These are phyloP conservation scores for Lactarius hengduanensis DNA, from an alignment of 768 basidiomycete genomes.

Conservation along the genomic window DNA sequence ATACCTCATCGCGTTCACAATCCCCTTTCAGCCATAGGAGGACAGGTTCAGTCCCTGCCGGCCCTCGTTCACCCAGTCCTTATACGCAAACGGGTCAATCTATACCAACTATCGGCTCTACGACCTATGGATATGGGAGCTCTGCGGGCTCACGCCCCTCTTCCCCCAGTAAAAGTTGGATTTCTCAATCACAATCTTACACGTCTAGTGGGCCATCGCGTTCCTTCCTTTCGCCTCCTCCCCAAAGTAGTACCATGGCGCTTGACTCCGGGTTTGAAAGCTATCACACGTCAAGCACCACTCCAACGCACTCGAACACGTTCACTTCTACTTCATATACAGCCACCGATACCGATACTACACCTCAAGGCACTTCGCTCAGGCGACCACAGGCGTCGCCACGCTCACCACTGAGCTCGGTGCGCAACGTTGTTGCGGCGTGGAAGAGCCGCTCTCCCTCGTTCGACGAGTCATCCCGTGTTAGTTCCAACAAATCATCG, in stretches of 20 bases:
- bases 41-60: slow-evolving; percentile 46
- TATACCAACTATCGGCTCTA: slow-evolving; percentile 41
- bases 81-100: slow-evolving; percentile 40
- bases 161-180: slow-evolving; percentile 47
- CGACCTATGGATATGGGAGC: slow-evolving; percentile 38
- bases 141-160: slow-evolving; percentile 46
- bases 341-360: slow-evolving; percentile 37
- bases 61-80: slow-evolving; percentile 41
- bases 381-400: slow-evolving; percentile 64
- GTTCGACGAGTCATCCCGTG: slow-evolving; percentile 27
- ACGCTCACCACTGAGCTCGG: slow-evolving; percentile 67
- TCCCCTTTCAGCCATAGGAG: slow-evolving; percentile 48
- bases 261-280: slow-evolving; percentile 39
- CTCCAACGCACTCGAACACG: slow-evolving; percentile 38
- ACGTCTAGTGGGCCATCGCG: slow-evolving; percentile 14
- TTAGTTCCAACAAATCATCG: slow-evolving; percentile 20
- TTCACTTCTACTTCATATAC: slow-evolving; percentile 40
- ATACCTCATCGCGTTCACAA: slow-evolving; percentile 31
- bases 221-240: slow-evolving; percentile 51
- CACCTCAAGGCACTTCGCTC: slow-evolving; percentile 48
- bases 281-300: slow-evolving; percentile 32
- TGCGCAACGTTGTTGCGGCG: slow-evolving; percentile 73
- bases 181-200: slow-evolving; percentile 35
- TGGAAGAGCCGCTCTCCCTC: slow-evolving; percentile 77
- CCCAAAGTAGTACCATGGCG: slow-evolving; percentile 35